Percentiles rank a stretch among this genome's conserved stretches.
phyloP scores from a whole-genome alignment of 345 rosid species.

The Eucalyptus melliodora region DNA sequence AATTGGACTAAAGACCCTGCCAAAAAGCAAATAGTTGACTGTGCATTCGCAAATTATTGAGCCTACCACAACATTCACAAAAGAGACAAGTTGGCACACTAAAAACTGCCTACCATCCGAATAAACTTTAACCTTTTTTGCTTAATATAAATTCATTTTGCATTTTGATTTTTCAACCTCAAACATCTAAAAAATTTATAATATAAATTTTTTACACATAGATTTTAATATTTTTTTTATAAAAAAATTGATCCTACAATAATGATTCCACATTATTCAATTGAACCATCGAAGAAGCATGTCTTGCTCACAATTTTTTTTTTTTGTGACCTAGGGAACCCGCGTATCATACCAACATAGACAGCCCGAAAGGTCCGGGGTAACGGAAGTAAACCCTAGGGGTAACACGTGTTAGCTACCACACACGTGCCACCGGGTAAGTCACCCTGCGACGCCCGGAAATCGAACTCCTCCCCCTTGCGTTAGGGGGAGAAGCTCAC shows the following conservation, averaged over 20 bases:
- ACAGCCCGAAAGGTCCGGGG: accelerated
- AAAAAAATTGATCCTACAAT: not conserved
- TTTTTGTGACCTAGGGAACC: no score
- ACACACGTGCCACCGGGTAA: accelerated
- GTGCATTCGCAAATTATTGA: not conserved
- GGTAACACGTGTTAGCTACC: no score
- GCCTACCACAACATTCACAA: not conserved
- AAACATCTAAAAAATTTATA: not conserved
- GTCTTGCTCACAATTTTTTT: no score
- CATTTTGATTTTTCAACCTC: not conserved
- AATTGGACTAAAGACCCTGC: not conserved
- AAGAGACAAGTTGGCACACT: not conserved
- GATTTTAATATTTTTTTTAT: not conserved
- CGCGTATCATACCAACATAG: accelerated
- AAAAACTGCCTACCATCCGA: not conserved
- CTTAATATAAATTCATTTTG: not conserved
- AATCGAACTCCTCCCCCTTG: no score
- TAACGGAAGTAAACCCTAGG: no score
- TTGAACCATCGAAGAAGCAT: not conserved
- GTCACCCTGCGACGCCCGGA: no score
- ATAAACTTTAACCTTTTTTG: not conserved
- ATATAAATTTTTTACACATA: not conserved
- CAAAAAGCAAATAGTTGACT: not conserved
- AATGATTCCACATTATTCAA: not conserved
- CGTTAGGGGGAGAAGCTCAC: no score